Base-by-base conservation (phyloP, 2,329 filamentous ascomycete species). In the Fusarium sp. region DNA sequence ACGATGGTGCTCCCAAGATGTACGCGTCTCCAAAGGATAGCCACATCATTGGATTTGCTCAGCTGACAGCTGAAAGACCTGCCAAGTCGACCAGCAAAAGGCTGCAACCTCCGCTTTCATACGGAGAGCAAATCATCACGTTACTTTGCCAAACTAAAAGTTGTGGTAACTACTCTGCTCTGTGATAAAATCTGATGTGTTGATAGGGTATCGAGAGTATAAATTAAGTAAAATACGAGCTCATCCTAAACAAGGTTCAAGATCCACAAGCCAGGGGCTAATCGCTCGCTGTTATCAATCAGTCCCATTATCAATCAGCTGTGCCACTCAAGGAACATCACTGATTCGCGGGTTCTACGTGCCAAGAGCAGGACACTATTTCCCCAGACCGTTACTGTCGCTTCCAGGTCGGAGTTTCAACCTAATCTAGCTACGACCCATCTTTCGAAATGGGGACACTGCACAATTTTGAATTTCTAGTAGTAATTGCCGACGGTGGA, bases 251-350 rank as follows among this genome's bases (percentile, higher is more conserved):
- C 7, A 34, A 34, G n/a, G 31, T 34, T 34, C 31, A 34, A 34
- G 31, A 12, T 13, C 31, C 31, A 34, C 12, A 12, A 31, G 10
- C 6, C 19, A 19, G 19, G 19, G 19, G 12, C 31, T 5, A 7
- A n/a, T n/a, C n/a, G 10, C 10, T n/a, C 12, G 12, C 11, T 4
- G 31, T 45, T 45, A 45, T 45, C 29, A 35, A 45, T 45, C 42
- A 26, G 42, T 35, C 6, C 29, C 8, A 13, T 35, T 45, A 45
- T 45, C 42, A 45, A 45, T 45, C 15, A 40, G 15, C 29, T 34
- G 31, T 10, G 41, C 28, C 15, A 32, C 28, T 2, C 8, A n/a
- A 19, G 11, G 10, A 15, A 10, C 13, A 9, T 13, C 24, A 12
- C 25, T 45, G 19, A 45, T 45, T 45, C 42, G 42, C 19, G 42